Evolutionary conservation across 805 yeast species (phyloP).

Genomic region (Hemisphaericaspora nanyangensis): DNA sequence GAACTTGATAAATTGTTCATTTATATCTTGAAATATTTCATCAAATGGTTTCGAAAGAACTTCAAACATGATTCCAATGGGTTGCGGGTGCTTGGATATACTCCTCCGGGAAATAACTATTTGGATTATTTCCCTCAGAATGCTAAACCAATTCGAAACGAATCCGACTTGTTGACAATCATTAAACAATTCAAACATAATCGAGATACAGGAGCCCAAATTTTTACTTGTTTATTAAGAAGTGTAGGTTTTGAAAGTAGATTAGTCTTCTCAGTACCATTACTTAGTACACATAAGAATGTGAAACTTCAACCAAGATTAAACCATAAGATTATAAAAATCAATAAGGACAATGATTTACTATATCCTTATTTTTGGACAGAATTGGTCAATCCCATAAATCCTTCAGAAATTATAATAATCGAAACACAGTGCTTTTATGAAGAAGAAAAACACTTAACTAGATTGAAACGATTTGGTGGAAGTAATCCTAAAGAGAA

Average conservation of each 20-base stretch:
- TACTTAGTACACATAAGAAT: slow-evolving; percentile 14
- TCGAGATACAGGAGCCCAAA: slow-evolving; percentile 31
- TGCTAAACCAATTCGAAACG: slow-evolving; percentile 10
- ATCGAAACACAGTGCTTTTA: slow-evolving; percentile 28
- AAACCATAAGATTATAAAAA: slow-evolving; percentile 14
- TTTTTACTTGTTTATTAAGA: slow-evolving; percentile 26
- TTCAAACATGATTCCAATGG: slow-evolving; percentile 28
- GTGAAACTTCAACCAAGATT: slow-evolving; percentile 19
- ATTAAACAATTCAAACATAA: slow-evolving; percentile 24
- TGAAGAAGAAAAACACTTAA: slow-evolving; percentile 20
- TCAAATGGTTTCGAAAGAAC: slow-evolving; percentile 32
- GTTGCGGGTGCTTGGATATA: slow-evolving; percentile 24
- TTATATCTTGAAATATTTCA: slow-evolving; percentile 26
- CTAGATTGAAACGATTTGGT: slow-evolving; percentile 16
- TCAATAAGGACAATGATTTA: slow-evolving; percentile 28
- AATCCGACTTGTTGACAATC: slow-evolving; percentile 9
- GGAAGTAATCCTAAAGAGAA: neutral
- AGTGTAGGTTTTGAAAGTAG: slow-evolving; percentile 27
- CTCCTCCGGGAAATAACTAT: slow-evolving; percentile 11
- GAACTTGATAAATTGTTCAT: slow-evolving; percentile 17
- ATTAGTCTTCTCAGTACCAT: slow-evolving; percentile 29
- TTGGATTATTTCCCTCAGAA: slow-evolving; percentile 19
- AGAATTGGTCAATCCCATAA: slow-evolving; percentile 28
- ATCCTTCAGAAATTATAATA: slow-evolving; percentile 19
- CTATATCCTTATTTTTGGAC: slow-evolving; percentile 37